Evolutionary conservation across 1,284 basidiomycete species (phyloP), one percentile per base, ranked within the genome.

Genomic region (Heimioporus retisporus): DNA sequence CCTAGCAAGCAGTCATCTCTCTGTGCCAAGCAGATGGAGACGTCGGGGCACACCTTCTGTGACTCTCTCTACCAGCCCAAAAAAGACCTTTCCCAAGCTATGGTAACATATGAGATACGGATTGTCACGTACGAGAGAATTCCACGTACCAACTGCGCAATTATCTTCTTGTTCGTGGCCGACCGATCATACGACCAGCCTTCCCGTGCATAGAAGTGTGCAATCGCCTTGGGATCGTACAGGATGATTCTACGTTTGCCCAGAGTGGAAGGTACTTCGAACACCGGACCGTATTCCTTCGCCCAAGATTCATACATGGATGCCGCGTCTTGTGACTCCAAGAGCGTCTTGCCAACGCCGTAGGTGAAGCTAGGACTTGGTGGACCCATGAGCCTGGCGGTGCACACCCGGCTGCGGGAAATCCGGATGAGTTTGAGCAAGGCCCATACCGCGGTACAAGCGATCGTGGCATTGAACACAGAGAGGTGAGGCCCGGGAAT

Each of bases 191-290:
- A 48, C 3, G 46, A 21, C 46, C 46, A 48, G 46, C 19, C n/a
- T 8, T 48, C 46, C 46, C n/a, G 21, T 48, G 18, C 18, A 48
- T 21, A 48, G 21, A 88, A 83, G 67, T 90, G 86, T 0, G 83
- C 77, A 44, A 86, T 77, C 0, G 88, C 89, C 69, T 85, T 88
- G 0, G 87, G 85, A 69, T 90, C 89, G 53, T 81, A 81, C 15
- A 90, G 76, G 6, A 87, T 73, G 25, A 89, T 75, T 25, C 74
- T 75, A 11, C 68, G 79, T 1, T 74, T 69, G 0, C 86, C 86
- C 23, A 90, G 72, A 0, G 76, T 68, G 0, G 72, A 71, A 1
- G 86, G 81, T 28, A 87, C 68, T 55, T 77, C 70, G 68, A 80
- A 89, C 0, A 82, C 85, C 8, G 81, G 73, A 7, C 89, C 88